phyloP scores from a whole-genome alignment of 1,139 yeast genomes.

The Geotrichum cucujoidarum region DNA sequence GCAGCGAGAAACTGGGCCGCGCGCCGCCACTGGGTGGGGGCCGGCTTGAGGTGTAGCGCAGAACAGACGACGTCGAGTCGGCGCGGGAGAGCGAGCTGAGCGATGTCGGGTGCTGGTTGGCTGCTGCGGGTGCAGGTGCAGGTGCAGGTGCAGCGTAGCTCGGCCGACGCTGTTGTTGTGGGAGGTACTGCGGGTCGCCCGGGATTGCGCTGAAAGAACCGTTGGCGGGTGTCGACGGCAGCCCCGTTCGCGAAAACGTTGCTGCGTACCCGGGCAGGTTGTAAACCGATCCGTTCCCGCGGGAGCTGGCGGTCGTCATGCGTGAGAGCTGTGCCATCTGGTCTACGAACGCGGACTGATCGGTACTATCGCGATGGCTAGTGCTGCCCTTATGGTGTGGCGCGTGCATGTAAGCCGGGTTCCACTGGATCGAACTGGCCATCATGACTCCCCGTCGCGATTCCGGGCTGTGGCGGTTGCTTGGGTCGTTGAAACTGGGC shows the following conservation, averaged over 20 bases:
- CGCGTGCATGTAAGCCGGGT: slow-evolving; percentile 2
- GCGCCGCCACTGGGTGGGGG: no score
- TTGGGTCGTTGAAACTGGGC: neutral
- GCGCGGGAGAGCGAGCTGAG: neutral
- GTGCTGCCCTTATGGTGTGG: neutral
- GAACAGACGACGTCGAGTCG: neutral
- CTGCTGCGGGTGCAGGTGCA: neutral
- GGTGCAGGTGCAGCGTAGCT: neutral
- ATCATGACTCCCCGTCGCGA: no score
- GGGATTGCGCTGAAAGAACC: no score
- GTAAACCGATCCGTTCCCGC: neutral
- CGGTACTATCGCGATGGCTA: no score
- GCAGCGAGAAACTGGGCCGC: no score
- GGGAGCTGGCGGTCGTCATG: slow-evolving; percentile 1
- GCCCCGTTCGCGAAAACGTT: no score
- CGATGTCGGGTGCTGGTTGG: neutral
- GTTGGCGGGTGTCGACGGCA: no score
- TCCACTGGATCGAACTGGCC: slow-evolving; percentile 10
- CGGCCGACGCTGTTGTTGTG: no score
- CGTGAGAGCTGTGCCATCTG: slow-evolving; percentile 9
- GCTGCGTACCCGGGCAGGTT: neutral
- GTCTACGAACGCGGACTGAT: slow-evolving; percentile 7
- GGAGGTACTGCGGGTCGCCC: no score
- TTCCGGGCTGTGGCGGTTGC: no score
- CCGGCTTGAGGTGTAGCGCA: no score